Evolutionary conservation across 805 yeast genomes (phyloP), one percentile per base, ranked within the genome.

Genomic region (Zygoascus flipseniorum): DNA sequence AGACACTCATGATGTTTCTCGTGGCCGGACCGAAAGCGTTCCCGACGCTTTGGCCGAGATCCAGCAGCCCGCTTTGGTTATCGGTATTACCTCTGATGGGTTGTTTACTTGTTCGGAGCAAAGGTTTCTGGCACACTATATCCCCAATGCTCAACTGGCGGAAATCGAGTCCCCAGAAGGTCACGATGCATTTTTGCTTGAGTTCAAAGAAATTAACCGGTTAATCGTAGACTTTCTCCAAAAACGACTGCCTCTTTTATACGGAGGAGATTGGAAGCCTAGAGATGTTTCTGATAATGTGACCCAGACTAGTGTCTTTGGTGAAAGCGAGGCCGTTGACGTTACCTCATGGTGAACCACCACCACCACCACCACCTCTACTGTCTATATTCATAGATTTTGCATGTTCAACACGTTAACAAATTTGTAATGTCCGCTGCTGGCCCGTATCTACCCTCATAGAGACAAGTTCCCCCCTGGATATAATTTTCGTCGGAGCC

Each of bases 181-280:
- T 16, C 99, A 93, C 65, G 99, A 93, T 72, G 99, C 98, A 1
- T 93, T 93, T 65, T 71, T 93, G 56, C 74, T 93, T 48, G 99
- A 93, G 68, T 93, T 93, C 68, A 84, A 81, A 49, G 80, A 82
- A 50, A 89, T 93, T 54, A 87, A 93, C 66, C 74, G 78, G 39
- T 73, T 84, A 58, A 81, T 95, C 51, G 69, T 79, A 45, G 79
- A 78, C 2, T 93, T 92, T 68, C 75, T 92, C 63, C 70, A 69
- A 23, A 68, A 72, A 43, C 73, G 82, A 53, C 70, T 84, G 52
- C 76, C 82, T 1, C 86, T 82, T 31, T 74, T 84, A 55, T 83
- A 81, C 75, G 70, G 65, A 46, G 62, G 71, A 61, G 74, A 82
- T 66, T 73, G 72, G 64, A 71, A 72, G 31, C 72, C 71, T 47